Conservation (phyloP, 805 yeast species). For the Cyberlindnera veronae region DNA sequence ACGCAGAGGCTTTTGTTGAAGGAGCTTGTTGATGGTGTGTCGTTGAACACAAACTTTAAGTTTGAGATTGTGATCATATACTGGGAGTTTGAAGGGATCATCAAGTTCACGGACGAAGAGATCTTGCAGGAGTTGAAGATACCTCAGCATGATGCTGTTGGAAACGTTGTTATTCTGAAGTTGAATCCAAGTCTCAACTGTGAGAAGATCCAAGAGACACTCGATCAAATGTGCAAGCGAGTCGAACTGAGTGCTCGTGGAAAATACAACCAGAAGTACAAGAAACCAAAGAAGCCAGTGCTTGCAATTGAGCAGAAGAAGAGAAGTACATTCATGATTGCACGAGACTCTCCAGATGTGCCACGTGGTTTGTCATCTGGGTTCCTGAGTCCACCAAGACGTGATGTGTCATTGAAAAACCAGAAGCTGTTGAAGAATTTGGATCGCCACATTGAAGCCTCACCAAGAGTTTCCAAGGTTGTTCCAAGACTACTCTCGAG, state of each 20-base stretch:
- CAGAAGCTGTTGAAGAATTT: constrained; percentile 6
- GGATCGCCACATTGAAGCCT: constrained; percentile 12
- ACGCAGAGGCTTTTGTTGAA: constrained; percentile 26
- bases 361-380: no score
- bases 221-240: constrained; percentile 21
- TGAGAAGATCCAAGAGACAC: constrained; percentile 19
- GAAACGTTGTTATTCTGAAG: constrained; percentile 28
- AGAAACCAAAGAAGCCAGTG: constrained; percentile 6
- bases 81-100: constrained; percentile 37
- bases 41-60: constrained; percentile 32
- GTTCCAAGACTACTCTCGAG: constrained; percentile 24
- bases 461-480: constrained; percentile 18
- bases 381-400: background rate
- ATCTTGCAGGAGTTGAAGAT: constrained; percentile 31
- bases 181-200: constrained; percentile 30
- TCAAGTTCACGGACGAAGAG: constrained; percentile 27
- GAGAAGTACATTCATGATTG: background rate
- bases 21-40: constrained; percentile 33
- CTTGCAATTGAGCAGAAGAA: background rate
- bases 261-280: constrained; percentile 23
- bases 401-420: no score
- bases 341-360: constrained; percentile 4
- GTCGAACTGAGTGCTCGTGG: constrained; percentile 34
- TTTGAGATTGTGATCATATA: constrained; percentile 33
- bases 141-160: constrained; percentile 26